Percentiles rank a stretch among this genome's conserved stretches.
phyloP scores from a whole-genome alignment of 768 basidiomycete species.

The Auricularia sp. region DNA sequence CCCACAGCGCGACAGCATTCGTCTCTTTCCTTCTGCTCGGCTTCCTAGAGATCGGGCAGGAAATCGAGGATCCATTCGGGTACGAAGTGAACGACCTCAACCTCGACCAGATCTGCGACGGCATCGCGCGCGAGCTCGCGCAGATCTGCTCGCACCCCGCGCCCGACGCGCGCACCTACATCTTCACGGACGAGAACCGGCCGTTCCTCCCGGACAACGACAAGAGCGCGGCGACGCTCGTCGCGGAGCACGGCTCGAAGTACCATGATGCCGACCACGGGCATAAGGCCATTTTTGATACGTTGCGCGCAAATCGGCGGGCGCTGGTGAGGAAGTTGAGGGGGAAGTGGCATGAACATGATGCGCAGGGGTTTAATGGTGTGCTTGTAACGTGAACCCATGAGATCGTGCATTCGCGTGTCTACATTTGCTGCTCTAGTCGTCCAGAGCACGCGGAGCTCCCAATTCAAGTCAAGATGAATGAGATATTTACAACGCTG shows the following conservation, averaged over 20 bases:
- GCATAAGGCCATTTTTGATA: conserved; percentile 20
- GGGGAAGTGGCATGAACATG: not conserved
- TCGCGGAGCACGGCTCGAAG: conserved; percentile 23
- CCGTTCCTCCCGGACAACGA: conserved; percentile 60
- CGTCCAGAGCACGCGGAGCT: no score
- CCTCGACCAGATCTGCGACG: conserved; percentile 57
- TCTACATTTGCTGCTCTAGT: not conserved
- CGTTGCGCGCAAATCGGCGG: conserved; percentile 24
- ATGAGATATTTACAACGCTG: no score
- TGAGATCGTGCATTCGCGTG: not conserved
- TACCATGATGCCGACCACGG: conserved; percentile 26
- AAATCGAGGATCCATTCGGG: conserved; percentile 61
- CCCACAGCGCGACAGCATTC: conserved; percentile 38
- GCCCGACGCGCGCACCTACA: conserved; percentile 40
- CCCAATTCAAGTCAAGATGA: no score
- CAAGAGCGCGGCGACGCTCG: conserved; percentile 46
- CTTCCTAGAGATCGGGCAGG: conserved; percentile 61
- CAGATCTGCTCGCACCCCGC: conserved; percentile 58
- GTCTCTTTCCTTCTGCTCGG: conserved; percentile 54
- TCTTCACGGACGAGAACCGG: conserved; percentile 52
- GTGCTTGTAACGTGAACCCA: no score
- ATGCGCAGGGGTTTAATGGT: not conserved
- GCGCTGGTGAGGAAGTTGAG: conserved; percentile 17
- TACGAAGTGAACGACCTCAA: conserved; percentile 63
- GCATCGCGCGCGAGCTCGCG: conserved; percentile 57